A percentile compares a stretch with the other conserved stretches of the same genome.
Evolutionary conservation across 306 rosid genomes (phyloP).

Genomic region (Pyrus bretschneideri): DNA sequence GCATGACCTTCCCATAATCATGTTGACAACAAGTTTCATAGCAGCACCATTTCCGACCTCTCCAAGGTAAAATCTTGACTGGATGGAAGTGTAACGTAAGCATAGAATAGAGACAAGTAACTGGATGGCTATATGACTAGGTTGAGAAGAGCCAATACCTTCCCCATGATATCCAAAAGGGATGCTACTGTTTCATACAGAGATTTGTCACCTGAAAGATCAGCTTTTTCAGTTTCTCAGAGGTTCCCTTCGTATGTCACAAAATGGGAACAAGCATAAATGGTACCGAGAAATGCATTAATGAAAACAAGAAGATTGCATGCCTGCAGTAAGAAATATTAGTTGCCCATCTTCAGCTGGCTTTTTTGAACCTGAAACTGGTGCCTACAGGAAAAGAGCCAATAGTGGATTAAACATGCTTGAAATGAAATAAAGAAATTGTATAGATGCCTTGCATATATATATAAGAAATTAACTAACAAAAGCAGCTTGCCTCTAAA

Average conservation of each 20-base stretch:
- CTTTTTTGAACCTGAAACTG: slow-evolving; percentile 93
- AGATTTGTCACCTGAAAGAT: slow-evolving; percentile 71
- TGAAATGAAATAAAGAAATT: background rate
- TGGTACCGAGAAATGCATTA: background rate
- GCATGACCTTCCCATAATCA: slow-evolving; percentile 94
- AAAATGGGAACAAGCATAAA: background rate
- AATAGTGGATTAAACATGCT: slow-evolving; percentile 11
- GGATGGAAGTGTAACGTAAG: slow-evolving; percentile 19
- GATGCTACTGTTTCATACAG: slow-evolving; percentile 66
- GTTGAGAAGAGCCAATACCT: slow-evolving; percentile 38
- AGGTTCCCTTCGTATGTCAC: slow-evolving; percentile 11
- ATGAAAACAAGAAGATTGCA: background rate
- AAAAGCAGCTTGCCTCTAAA: slow-evolving; percentile 60
- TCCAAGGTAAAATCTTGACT: slow-evolving; percentile 91
- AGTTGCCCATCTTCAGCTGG: slow-evolving; percentile 97
- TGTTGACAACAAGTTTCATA: slow-evolving; percentile 92
- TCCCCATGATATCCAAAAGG: slow-evolving; percentile 87
- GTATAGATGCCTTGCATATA: background rate
- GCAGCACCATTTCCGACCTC: slow-evolving; percentile 97
- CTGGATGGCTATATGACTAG: background rate
- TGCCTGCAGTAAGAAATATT: slow-evolving; percentile 96
- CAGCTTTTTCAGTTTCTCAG: slow-evolving; percentile 28
- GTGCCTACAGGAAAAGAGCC: slow-evolving; percentile 54
- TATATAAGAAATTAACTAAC: background rate
- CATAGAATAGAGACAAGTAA: slow-evolving; percentile 19